phyloP scores from a whole-genome alignment of 768 basidiomycete genomes.

The Kwoniella sp. region DNA sequence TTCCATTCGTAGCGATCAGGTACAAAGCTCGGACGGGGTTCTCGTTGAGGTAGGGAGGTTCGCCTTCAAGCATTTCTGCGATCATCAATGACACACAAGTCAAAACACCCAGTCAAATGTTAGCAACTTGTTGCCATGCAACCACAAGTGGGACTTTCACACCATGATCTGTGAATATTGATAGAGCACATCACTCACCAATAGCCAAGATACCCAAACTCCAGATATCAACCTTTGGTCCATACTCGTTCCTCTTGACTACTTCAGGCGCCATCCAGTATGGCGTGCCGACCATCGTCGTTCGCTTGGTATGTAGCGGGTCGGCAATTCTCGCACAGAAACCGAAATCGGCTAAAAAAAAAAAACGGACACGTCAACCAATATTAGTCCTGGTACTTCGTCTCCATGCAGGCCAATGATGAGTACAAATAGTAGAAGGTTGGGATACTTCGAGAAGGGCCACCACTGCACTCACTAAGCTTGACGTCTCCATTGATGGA shows the following conservation, averaged over 20 bases:
- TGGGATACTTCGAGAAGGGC: too few relatives aligned
- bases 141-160: too few relatives aligned
- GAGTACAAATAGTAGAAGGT: not conserved
- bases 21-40: conserved; percentile 93
- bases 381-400: too few relatives aligned
- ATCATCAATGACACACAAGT: not conserved
- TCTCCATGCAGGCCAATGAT: too few relatives aligned
- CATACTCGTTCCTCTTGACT: conserved; percentile 95
- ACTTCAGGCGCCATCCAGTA: conserved; percentile 99
- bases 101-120: not conserved
- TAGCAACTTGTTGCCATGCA: too few relatives aligned
- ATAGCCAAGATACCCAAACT: conserved; percentile 97
- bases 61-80: conserved; percentile 90
- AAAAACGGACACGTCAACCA: conserved; percentile 16
- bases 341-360: conserved; percentile 54
- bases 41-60: conserved; percentile 93
- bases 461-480: conserved; percentile 71
- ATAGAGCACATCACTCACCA: conserved; percentile 52
- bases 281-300: conserved; percentile 97
- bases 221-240: conserved; percentile 96
- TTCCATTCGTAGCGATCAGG: conserved; percentile 95
- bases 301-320: conserved; percentile 66
- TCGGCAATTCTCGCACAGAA: conserved; percentile 57
- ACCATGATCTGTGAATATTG: too few relatives aligned
- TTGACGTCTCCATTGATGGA: conserved; percentile 96